Conservation (phyloP, 192 early-diverging fungal species). For the Rhizophlyctis rosea region DNA sequence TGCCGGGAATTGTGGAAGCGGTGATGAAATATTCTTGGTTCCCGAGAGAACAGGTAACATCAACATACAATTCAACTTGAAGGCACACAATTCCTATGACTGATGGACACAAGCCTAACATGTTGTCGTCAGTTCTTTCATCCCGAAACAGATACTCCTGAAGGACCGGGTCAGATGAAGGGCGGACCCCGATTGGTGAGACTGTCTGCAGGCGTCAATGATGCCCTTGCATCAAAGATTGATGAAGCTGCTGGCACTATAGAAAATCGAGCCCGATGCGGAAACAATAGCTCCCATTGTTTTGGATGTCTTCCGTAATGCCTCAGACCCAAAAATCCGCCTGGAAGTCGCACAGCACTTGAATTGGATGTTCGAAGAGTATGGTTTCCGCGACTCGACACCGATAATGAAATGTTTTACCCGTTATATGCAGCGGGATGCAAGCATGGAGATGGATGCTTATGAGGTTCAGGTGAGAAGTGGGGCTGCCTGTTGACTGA, state of each 20-base stretch:
- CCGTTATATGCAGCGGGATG: slow-evolving; percentile 23
- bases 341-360: slow-evolving; percentile 36
- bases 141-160: too few species aligned
- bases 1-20: slow-evolving; percentile 37
- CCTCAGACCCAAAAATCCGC: slow-evolving; percentile 5
- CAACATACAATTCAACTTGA: slow-evolving; percentile 19
- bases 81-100: neutral
- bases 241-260: too few species aligned
- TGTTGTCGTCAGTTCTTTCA: too few species aligned
- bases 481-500: neutral
- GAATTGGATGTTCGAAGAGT: slow-evolving; percentile 40
- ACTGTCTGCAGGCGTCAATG: too few species aligned
- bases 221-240: too few species aligned
- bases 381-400: slow-evolving; percentile 35
- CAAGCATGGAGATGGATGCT: neutral
- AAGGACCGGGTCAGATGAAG: too few species aligned
- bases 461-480: slow-evolving; percentile 11
- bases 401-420: slow-evolving; percentile 22
- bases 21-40: slow-evolving; percentile 41
- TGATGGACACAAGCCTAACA: too few species aligned
- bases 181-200: too few species aligned
- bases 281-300: slow-evolving; percentile 7
- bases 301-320: slow-evolving; percentile 14
- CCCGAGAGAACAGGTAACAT: slow-evolving; percentile 41
- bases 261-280: slow-evolving; percentile 16